Evolutionary conservation across 2,329 filamentous ascomycete species (phyloP), one percentile per base, ranked within the genome.

Genomic region (Aspergillus fijiensis): DNA sequence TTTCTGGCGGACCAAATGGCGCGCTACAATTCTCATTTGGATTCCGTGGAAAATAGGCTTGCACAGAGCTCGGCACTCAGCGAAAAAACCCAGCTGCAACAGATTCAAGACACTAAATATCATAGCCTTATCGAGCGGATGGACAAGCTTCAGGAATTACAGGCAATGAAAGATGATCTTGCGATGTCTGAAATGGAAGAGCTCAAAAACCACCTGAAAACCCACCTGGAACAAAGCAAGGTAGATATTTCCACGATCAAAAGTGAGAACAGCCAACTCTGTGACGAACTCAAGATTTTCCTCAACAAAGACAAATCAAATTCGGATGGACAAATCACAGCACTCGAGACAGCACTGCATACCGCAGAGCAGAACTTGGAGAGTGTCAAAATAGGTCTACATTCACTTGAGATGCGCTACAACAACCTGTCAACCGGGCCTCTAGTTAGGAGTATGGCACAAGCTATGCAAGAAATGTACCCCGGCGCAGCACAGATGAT

Each of bases 401-500:
- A 70, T 31, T 77, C 75, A 0, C 64, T 87, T 7, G 79, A 83
- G 65, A 58, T 61, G 0, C 83, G 82, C 61, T 85, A 79, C 60
- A 80, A 79, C 58, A 84, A 82, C 63, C 69, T 87, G 7, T 69
- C 69, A 19, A 77, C 77, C 0, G 73, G 74, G 11, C 65, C 71
- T 3, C 54, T 80, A 19, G 71, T 73, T 2, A 69, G 67, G n/a
- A 64, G 70, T 14, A 76, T 78, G 65, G 54, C 75, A 23, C 63
- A 57, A 21, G 67, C 68, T 2, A 71, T 78, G 63, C 70, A 71
- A 35, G 70, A 75, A 54, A 70, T 75, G 67, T 76, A 75, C 42
- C 76, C 76, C 1, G 69, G 68, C n/a, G 57, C 71, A 47, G 63
- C 62, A 35, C 64, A 66, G 10, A 39, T 70, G 23, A 52, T 66